These are phyloP conservation scores for Lentinula raphanica DNA, from an alignment of 768 basidiomycete species.

Conservation along the genomic window DNA sequence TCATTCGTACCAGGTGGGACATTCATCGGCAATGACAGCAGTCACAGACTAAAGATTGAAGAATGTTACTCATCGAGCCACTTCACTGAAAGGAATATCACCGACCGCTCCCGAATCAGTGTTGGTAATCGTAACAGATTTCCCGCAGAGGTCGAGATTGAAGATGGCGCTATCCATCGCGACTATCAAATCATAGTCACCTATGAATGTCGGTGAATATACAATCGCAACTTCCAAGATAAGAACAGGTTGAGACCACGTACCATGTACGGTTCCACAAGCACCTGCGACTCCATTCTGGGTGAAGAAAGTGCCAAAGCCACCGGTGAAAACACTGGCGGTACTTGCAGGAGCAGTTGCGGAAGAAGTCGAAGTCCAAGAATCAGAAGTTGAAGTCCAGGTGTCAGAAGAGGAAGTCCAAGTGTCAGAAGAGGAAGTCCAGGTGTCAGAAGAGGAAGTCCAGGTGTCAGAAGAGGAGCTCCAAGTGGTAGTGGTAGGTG, in stretches of 20 bases:
- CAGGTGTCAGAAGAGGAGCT: not conserved
- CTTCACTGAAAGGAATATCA: not conserved
- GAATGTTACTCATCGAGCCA: not conserved
- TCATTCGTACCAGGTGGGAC: constrained; percentile 61
- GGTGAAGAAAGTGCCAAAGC: constrained; percentile 60
- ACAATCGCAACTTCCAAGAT: not conserved
- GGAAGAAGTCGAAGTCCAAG: not conserved
- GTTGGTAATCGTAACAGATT: constrained; percentile 60
- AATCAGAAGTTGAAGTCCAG: not conserved
- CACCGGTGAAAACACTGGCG: constrained; percentile 29
- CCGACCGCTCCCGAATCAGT: constrained; percentile 45
- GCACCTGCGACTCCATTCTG: constrained; percentile 74
- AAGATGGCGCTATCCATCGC: constrained; percentile 59
- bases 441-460: constrained; percentile 4
- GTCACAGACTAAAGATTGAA: constrained; percentile 32
- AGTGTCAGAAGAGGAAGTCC: constrained; percentile 15
- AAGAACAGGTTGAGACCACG: not conserved
- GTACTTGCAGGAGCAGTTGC: not conserved
- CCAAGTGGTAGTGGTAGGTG: not conserved
- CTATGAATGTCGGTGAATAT: constrained; percentile 23
- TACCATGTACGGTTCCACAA: constrained; percentile 49
- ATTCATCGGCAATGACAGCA: constrained; percentile 72
- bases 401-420: constrained; percentile 13
- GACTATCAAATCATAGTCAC: constrained; percentile 55
- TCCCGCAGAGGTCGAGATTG: constrained; percentile 60